Base-by-base conservation (phyloP, 2,329 filamentous ascomycete genomes). In the Pezicula neosporulosa region DNA sequence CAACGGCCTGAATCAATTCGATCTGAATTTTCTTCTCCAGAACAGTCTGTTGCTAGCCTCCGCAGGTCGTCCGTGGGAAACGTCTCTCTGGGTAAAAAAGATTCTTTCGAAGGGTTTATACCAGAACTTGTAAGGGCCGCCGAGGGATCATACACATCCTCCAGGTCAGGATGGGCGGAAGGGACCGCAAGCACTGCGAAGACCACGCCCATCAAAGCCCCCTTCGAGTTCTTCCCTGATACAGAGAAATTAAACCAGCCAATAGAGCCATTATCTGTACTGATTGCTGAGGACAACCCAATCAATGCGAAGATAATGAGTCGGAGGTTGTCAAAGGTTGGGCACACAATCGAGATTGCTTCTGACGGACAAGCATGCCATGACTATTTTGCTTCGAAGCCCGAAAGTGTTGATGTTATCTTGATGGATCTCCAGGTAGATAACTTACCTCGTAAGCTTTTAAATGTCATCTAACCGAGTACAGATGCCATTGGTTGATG, bases 221-320 rank as follows among this genome's bases (percentile, higher is more conserved):
- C 18, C n/a, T 15, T 19, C 9, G 39, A 42, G 12, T 21, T 42
- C 16, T 42, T 42, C 16, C 39, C 39, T 13, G 39, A 33, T 33
- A 33, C 39, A 42, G 9, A 16, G 5, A 44, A 27, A 13, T 86
- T 62, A 87, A 84, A 67, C 86, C 85, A 21, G 58, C 16, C 19
- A 13, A 47, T 21, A 24, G 45, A 45, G 18, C 37, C 42, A 15
- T 48, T 61, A 18, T 50, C 47, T 7, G 87, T 93, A 36, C 73
- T 94, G 15, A 73, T 93, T 42, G 89, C 93, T 2, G 89, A 94
- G 67, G 89, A 93, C 65, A 93, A 94, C 62, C 77, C 80, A 4
- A 86, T 92, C 59, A 93, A 92, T 66, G 87, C 90, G 60, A 90
- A 90, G 68, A 87, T 90, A 52, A 71, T 93, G 44, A 76, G 82